Evolutionary conservation across 148 eudicot species (phyloP), one percentile per base, ranked within the genome.

Genomic region (Fagopyrum homotropicum): DNA sequence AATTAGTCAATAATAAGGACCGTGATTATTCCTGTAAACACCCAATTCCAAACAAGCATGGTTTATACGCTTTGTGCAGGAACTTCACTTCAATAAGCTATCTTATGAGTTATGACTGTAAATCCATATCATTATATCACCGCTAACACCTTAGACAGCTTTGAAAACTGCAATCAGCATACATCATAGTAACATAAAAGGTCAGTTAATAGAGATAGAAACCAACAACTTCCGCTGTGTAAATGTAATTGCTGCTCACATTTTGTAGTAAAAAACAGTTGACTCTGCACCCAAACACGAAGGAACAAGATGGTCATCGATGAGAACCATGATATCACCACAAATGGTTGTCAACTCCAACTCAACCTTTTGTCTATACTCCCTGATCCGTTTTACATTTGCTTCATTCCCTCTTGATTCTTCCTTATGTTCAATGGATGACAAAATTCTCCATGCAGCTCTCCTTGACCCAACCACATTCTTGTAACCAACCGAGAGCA

Each of bases 401-500:
- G 73, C 81, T 43, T 82, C 84, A 59, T 82, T 82, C 56, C 84
- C 84, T 69, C 71, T 79, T 0, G 84, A 75, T 19, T 82, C 84
- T 72, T 82, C 84, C 71, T 82, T 82, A 69, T 82, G 84, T 78
- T 78, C 81, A 59, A 82, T 79, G 50, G 84, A 82, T 10, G 81
- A 82, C 72, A 82, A 76, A 51, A 82, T 82, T 76, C 84, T 79
- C 84, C 84, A 82, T 14, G 84, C 73, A 5, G 84, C 84, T 51
- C 84, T 75, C 72, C 84, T 81, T 7, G 84, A 54, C 9, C 84
- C 84, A 7, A 82, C 75, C 81, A 82, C 84, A 47, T 82, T 82
- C 81, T 82, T 82, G 59, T 82, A 82, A 16, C 84, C 84, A 46
- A 82, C 84, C 29, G 84, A 82, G 26, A 82, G 81, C 81, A 82